Base-by-base conservation (phyloP, 2,329 filamentous ascomycete genomes). In the Tolypocladium capitatum region DNA sequence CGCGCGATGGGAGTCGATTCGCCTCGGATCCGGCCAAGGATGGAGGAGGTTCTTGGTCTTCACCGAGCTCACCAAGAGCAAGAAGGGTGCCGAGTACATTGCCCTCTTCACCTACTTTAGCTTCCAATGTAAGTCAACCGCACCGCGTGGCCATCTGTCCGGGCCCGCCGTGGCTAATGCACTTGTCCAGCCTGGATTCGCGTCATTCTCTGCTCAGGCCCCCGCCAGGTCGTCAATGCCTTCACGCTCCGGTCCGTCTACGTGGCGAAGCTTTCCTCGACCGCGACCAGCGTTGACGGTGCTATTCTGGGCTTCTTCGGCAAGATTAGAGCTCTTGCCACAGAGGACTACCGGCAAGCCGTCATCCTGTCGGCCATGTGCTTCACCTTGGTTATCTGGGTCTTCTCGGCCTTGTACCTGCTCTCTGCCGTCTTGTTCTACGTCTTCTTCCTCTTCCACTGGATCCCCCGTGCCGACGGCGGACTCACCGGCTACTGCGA, bases 11-110 rank as follows among this genome's bases (percentile, higher is more conserved):
- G 87, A 96, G 65, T 88, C 84, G 67, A 79, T 88, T 60, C 80
- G 88, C n/a, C 63, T 84, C 49, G 84, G 83, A 33, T 73, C 73
- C 24, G 84, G 84, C 40, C 79, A 83, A 56, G 92, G 92, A 31
- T 98, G 83, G 79, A 84, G 82, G 58, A 78, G 91, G 45, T 98
- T 95, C 61, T 67, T 95, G n/a, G 88, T 96, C 54, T 95, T 95
- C 62, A 83, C 88, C 16, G 86, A 88, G 58, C 70, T 96, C 62
- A 95, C 90, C 13, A 92, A 91, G 68, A 89, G 85, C 65, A 90
- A 86, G 61, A 94, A 94, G 67, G 88, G 89, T 18, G 83, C 83
- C 49, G 88, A 95, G 63, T 95, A 95, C 58, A 76, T 94, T 54
- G 90, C 90, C 3, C 73, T 95, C 5, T 95, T 95, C 63, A 85